Evolutionary conservation across 306 rosid species (phyloP).

Genomic region (Aeschynomene evenia): DNA sequence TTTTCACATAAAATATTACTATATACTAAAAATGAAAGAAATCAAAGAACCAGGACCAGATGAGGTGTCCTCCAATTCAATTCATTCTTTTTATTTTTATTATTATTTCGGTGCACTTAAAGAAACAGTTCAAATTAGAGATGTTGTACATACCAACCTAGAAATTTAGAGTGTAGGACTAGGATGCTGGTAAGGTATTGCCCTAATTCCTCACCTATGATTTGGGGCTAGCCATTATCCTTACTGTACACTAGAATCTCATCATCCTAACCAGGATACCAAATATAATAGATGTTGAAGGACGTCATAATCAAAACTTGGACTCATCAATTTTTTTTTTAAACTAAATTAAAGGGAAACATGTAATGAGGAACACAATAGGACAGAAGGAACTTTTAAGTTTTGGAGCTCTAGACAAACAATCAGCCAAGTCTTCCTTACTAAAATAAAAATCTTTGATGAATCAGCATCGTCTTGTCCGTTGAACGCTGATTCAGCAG

Average conservation of each 20-base stretch:
- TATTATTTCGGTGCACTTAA: constrained; percentile 4
- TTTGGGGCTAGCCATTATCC: constrained; percentile 18
- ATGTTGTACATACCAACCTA: constrained; percentile 10
- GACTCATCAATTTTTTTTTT: constrained; percentile 28
- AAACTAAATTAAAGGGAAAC: constrained; percentile 25
- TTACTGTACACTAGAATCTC: constrained; percentile 41
- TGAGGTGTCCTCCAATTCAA: no score
- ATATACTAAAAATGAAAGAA: no score
- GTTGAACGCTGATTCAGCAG: constrained; percentile 50
- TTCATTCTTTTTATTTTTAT: background rate
- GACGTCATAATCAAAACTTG: constrained; percentile 34
- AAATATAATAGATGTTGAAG: constrained; percentile 16
- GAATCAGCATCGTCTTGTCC: constrained; percentile 41
- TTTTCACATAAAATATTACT: no score
- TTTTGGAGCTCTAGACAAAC: constrained; percentile 39
- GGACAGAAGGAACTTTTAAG: constrained; percentile 21
- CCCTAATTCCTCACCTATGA: constrained; percentile 21
- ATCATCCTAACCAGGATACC: constrained; percentile 27
- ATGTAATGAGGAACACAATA: constrained; percentile 17
- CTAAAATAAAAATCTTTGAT: constrained; percentile 36
- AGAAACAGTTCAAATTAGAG: constrained; percentile 26
- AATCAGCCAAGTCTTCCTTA: constrained; percentile 36
- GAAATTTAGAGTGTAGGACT: constrained; percentile 7
- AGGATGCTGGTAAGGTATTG: constrained; percentile 9
- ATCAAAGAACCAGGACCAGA: no score